Evolutionary conservation across 2,329 filamentous ascomycete genomes (phyloP).

Genomic region (Sporothrix curviconia): DNA sequence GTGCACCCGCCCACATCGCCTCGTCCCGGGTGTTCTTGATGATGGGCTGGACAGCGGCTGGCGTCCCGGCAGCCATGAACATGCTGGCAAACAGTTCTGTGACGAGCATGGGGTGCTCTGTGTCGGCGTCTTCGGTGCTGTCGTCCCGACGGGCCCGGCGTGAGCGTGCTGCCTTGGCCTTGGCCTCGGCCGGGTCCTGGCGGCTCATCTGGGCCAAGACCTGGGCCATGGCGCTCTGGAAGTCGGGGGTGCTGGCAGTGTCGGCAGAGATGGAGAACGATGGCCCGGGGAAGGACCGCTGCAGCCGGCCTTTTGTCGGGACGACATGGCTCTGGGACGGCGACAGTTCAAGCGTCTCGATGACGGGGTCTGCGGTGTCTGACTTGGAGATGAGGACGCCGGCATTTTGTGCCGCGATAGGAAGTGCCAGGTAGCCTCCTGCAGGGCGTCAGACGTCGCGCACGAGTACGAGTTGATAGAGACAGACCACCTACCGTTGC

Average conservation of each 20-base stretch:
- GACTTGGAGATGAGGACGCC: slow-evolving; percentile 27
- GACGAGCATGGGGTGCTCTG: slow-evolving; percentile 42
- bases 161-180: slow-evolving; percentile 19
- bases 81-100: slow-evolving; percentile 39
- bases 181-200: slow-evolving; percentile 21
- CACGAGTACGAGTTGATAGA: not conserved
- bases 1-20: slow-evolving; percentile 33
- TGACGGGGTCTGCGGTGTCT: slow-evolving; percentile 15
- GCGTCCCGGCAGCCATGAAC: slow-evolving; percentile 34
- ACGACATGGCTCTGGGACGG: slow-evolving; percentile 24
- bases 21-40: slow-evolving; percentile 50
- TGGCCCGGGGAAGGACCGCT: slow-evolving; percentile 25
- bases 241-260: slow-evolving; percentile 14
- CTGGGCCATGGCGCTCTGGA: slow-evolving; percentile 22
- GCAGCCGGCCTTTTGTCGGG: slow-evolving; percentile 26
- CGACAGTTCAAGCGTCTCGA: slow-evolving; percentile 32
- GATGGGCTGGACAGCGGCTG: slow-evolving; percentile 27
- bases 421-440: slow-evolving; percentile 22
- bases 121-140: slow-evolving; percentile 40
- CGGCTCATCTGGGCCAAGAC: slow-evolving; percentile 26
- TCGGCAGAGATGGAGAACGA: slow-evolving; percentile 19
- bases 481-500: not conserved
- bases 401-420: slow-evolving; percentile 30
- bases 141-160: slow-evolving; percentile 32
- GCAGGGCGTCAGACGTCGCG: too few relatives aligned